Conservation (phyloP, 2,329 filamentous ascomycete species). For the Trichoderma sp. region DNA sequence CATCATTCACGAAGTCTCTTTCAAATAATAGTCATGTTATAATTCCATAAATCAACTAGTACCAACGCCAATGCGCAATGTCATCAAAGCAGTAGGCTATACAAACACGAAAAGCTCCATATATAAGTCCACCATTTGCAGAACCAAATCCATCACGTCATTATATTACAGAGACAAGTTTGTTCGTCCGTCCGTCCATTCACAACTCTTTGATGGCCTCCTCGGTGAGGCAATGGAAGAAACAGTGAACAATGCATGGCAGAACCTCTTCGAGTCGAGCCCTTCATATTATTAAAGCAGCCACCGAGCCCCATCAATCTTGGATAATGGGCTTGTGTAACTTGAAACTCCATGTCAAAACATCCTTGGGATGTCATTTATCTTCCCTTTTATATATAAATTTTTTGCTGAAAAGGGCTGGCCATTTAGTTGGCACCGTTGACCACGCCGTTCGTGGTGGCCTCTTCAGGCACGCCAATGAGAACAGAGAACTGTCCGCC, state of each 20-base stretch:
- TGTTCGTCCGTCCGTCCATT: background rate
- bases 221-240: background rate
- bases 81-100: conserved; percentile 26
- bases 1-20: background rate
- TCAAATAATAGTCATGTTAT: conserved; percentile 23
- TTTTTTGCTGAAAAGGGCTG: background rate
- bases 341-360: conserved; percentile 3
- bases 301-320: background rate
- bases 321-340: background rate
- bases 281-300: background rate
- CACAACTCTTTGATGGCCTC: background rate
- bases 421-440: conserved; percentile 23
- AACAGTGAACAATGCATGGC: background rate
- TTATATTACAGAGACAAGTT: conserved; percentile 6
- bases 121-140: conserved; percentile 20
- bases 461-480: conserved; percentile 48
- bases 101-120: conserved; percentile 29
- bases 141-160: conserved; percentile 13
- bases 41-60: conserved; percentile 30
- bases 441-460: conserved; percentile 39
- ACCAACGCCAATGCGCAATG: conserved; percentile 23
- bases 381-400: background rate
- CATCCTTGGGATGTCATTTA: background rate
- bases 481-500: conserved; percentile 82
- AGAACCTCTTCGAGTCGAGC: background rate